Evolutionary conservation across 2,329 filamentous ascomycete genomes (phyloP).

Genomic region (Penicillium sp.): DNA sequence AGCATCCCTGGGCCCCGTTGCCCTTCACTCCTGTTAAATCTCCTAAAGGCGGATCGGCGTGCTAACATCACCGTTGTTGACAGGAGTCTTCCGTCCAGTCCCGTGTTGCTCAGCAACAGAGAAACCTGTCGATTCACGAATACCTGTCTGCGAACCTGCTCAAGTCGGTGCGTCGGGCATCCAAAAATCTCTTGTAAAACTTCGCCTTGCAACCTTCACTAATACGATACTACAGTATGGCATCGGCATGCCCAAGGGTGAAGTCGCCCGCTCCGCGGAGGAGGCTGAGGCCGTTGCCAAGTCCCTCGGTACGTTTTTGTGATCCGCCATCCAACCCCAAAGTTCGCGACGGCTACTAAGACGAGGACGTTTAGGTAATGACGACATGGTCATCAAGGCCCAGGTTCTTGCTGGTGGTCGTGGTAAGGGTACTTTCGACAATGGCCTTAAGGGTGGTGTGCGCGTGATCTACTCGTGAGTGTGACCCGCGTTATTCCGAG

Average conservation of each 20-base stretch:
- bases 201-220: too few species aligned
- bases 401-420: constrained; percentile 95
- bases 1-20: too few species aligned
- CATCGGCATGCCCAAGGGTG: constrained; percentile 81
- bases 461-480: constrained; percentile 90
- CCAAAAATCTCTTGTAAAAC: too few species aligned
- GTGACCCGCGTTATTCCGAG: background rate
- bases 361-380: constrained; percentile 57
- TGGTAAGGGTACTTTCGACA: constrained; percentile 96
- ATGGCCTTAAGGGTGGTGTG: constrained; percentile 96
- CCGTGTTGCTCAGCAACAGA: constrained; percentile 59
- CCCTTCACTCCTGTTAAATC: too few species aligned
- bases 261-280: constrained; percentile 69
- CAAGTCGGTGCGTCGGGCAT: constrained; percentile 49
- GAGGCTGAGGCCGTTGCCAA: constrained; percentile 90
- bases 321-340: too few species aligned
- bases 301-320: constrained; percentile 79
- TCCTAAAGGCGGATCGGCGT: too few species aligned
- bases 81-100: constrained; percentile 51
- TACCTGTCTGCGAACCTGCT: constrained; percentile 92
- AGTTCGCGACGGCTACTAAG: too few species aligned
- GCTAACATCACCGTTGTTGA: too few species aligned
- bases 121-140: constrained; percentile 93
- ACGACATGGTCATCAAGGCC: constrained; percentile 99
- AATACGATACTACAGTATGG: constrained; percentile 61